These are phyloP conservation scores for Aspergillus tamarii DNA, from an alignment of 2,329 filamentous ascomycete species.

Conservation along the genomic window DNA sequence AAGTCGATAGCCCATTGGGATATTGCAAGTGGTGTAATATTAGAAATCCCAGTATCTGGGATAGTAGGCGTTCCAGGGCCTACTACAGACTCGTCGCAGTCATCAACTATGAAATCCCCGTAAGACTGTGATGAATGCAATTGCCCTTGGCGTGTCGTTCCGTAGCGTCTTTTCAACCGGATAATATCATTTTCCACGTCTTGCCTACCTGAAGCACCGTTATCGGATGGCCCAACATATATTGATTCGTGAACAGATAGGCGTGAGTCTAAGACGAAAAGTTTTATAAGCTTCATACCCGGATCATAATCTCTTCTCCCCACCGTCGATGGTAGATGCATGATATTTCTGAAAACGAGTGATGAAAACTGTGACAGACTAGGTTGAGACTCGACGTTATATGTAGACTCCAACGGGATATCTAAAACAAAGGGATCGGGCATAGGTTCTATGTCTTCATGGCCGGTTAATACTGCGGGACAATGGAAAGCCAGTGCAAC, in stretches of 20 bases:
- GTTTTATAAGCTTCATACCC: slow-evolving; percentile 36
- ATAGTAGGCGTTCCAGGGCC: slow-evolving; percentile 9
- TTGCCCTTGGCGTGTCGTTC: slow-evolving; percentile 13
- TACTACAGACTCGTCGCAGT: slow-evolving; percentile 36
- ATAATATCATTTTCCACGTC: slow-evolving; percentile 25
- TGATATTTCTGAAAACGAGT: slow-evolving; percentile 39
- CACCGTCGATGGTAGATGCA: slow-evolving; percentile 22
- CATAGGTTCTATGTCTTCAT: slow-evolving; percentile 26
- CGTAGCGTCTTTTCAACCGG: slow-evolving; percentile 25
- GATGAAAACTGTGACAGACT: slow-evolving; percentile 29
- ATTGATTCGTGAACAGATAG: slow-evolving; percentile 40
- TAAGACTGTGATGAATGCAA: slow-evolving; percentile 12
- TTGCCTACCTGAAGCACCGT: slow-evolving; percentile 16
- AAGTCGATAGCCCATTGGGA: slow-evolving; percentile 36
- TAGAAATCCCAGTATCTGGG: slow-evolving; percentile 15
- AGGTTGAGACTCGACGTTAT: slow-evolving; percentile 13
- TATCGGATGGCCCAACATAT: slow-evolving; percentile 26
- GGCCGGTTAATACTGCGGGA: slow-evolving; percentile 27
- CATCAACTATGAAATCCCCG: slow-evolving; percentile 43
- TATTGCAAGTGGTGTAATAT: slow-evolving; percentile 19
- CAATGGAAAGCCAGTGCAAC: slow-evolving; percentile 38
- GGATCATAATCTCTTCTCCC: slow-evolving; percentile 24
- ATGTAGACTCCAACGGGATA: slow-evolving; percentile 25
- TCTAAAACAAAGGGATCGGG: slow-evolving; percentile 40
- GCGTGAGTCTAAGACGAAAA: slow-evolving; percentile 38